Conservation (phyloP, 1,139 yeast species). For the Lodderomyces margitis region DNA sequence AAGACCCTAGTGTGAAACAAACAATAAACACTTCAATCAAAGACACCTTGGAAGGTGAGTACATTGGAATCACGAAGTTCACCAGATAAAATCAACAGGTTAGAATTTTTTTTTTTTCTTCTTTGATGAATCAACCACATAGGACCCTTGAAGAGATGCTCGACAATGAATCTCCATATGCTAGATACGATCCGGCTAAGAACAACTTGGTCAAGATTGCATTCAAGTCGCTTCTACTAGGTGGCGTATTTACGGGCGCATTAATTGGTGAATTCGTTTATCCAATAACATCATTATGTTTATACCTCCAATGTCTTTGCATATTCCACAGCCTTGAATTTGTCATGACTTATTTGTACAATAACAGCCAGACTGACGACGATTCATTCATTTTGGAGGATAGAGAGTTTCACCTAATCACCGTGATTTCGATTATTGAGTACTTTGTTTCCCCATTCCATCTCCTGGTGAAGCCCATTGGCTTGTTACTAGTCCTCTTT, state of each 20-base stretch:
- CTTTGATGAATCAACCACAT: neutral
- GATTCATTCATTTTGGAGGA: slow-evolving; percentile 81
- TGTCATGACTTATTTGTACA: slow-evolving; percentile 70
- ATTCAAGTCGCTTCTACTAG: slow-evolving; percentile 33
- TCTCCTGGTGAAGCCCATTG: slow-evolving; percentile 26
- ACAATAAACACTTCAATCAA: slow-evolving; percentile 24
- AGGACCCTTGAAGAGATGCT: slow-evolving; percentile 1
- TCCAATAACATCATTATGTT: slow-evolving; percentile 12
- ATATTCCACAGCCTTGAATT: slow-evolving; percentile 82
- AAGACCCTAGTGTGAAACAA: slow-evolving; percentile 22
- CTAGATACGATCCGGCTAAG: slow-evolving; percentile 25
- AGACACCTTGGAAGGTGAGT: slow-evolving; percentile 19
- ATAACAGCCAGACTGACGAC: slow-evolving; percentile 60
- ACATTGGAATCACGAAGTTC: slow-evolving; percentile 1
- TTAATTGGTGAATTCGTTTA: slow-evolving; percentile 4
- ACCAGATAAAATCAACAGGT: too few species aligned
- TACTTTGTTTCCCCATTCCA: slow-evolving; percentile 4
- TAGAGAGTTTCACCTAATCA: slow-evolving; percentile 67
- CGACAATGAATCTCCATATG: slow-evolving; percentile 1
- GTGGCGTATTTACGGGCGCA: slow-evolving; percentile 23
- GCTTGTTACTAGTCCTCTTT: slow-evolving; percentile 42
- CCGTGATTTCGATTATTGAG: slow-evolving; percentile 34
- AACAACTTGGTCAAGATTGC: slow-evolving; percentile 34
- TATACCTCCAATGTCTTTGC: slow-evolving; percentile 54
- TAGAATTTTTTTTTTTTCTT: slow-evolving; percentile 3